Percentiles rank a stretch among this genome's conserved stretches.
phyloP scores from a whole-genome alignment of 495 filamentous ascomycete species.

The Aspergillus kassunensis region DNA sequence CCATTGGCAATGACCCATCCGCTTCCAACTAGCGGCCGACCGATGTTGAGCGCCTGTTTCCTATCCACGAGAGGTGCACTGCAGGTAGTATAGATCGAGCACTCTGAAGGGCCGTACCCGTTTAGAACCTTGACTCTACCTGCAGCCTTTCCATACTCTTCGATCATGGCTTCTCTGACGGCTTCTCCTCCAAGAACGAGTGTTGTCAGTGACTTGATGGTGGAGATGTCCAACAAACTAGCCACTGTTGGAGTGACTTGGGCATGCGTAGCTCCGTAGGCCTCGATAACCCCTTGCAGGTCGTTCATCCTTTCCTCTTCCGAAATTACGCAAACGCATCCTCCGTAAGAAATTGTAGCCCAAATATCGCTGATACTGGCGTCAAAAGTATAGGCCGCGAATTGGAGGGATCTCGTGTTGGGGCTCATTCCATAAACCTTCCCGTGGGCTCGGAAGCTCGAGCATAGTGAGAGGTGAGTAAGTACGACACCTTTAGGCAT shows the following conservation, averaged over 20 bases:
- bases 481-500: constrained; percentile 14
- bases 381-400: constrained; percentile 10
- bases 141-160: constrained; percentile 5
- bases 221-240: neutral
- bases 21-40: neutral
- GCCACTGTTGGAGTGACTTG: constrained; percentile 13
- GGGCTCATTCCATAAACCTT: constrained; percentile 7
- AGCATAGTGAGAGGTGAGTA: constrained; percentile 9
- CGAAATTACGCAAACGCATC: constrained; percentile 15
- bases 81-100: neutral
- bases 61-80: constrained; percentile 2
- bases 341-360: constrained; percentile 12
- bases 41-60: constrained; percentile 8
- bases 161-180: constrained; percentile 10
- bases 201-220: constrained; percentile 10
- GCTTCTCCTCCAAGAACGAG: constrained; percentile 15
- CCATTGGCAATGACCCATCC: constrained; percentile 61
- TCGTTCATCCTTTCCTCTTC: constrained; percentile 12
- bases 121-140: constrained; percentile 11
- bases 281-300: constrained; percentile 1
- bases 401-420: constrained; percentile 5
- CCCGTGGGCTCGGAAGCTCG: constrained; percentile 9
- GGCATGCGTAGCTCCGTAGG: constrained; percentile 2
- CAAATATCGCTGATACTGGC: constrained; percentile 13
- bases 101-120: constrained; percentile 16